Conservation (phyloP, 768 basidiomycete genomes). For the Crucibulum laeve region DNA sequence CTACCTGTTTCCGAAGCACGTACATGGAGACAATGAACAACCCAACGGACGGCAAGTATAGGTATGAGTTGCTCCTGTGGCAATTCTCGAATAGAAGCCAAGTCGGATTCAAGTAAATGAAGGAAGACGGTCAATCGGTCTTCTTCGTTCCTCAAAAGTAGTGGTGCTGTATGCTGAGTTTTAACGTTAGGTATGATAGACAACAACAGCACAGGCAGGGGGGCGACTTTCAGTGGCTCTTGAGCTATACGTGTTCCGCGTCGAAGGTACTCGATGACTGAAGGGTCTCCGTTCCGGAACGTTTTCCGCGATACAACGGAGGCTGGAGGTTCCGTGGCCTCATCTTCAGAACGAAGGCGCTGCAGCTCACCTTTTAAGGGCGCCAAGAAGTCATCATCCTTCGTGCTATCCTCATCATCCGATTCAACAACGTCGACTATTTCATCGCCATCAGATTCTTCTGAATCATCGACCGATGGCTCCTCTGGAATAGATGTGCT, state of each 20-base stretch:
- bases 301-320: slow-evolving; percentile 30
- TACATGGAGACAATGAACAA: slow-evolving; percentile 42
- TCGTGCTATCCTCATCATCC: slow-evolving; percentile 44
- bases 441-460: slow-evolving; percentile 49
- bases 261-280: slow-evolving; percentile 57
- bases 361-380: slow-evolving; percentile 66
- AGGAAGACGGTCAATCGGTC: slow-evolving; percentile 55
- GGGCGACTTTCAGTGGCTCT: slow-evolving; percentile 50
- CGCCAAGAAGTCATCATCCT: slow-evolving; percentile 51
- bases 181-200: slow-evolving; percentile 29
- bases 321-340: slow-evolving; percentile 20
- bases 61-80: slow-evolving; percentile 40
- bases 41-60: slow-evolving; percentile 62
- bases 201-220: slow-evolving; percentile 44
- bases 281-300: slow-evolving; percentile 15
- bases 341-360: slow-evolving; percentile 46
- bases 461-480: slow-evolving; percentile 1
- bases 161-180: slow-evolving; percentile 28
- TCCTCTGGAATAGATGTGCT: slow-evolving; percentile 16
- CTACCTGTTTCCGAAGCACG: slow-evolving; percentile 48
- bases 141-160: slow-evolving; percentile 45
- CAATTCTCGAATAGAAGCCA: slow-evolving; percentile 39
- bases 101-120: slow-evolving; percentile 51
- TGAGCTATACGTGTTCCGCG: slow-evolving; percentile 62
- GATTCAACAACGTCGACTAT: slow-evolving; percentile 67